phyloP scores from a whole-genome alignment of 768 basidiomycete genomes.

The Lentinula edodes region DNA sequence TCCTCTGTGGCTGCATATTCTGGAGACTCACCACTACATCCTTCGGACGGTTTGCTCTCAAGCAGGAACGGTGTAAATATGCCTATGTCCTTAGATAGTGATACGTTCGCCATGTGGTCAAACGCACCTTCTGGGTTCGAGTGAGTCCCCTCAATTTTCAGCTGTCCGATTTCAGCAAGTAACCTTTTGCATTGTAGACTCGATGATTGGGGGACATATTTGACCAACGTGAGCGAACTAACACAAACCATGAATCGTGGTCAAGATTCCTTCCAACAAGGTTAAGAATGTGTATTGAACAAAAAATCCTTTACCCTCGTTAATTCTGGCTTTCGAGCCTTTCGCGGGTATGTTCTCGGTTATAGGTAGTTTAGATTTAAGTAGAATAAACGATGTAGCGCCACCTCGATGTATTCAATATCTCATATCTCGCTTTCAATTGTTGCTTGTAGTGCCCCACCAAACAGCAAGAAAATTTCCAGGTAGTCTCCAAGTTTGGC shows the following conservation, averaged over 20 bases:
- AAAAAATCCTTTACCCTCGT: not conserved
- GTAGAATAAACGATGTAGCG: too few relatives aligned
- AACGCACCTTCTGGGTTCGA: slow-evolving; percentile 39
- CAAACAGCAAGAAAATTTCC: too few relatives aligned
- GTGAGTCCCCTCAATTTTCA: slow-evolving; percentile 24
- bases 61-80: not conserved
- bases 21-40: not conserved
- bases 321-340: not conserved
- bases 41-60: not conserved
- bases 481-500: too few relatives aligned
- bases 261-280: not conserved
- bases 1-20: not conserved
- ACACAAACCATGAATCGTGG: slow-evolving; percentile 7
- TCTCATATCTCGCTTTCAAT: too few relatives aligned
- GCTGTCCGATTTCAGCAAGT: not conserved
- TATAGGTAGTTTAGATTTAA: not conserved
- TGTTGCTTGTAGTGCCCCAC: too few relatives aligned
- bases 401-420: too few relatives aligned
- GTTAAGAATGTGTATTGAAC: not conserved
- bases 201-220: slow-evolving; percentile 34
- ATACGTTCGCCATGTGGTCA: slow-evolving; percentile 45
- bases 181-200: slow-evolving; percentile 18
- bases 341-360: too few relatives aligned
- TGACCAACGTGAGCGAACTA: slow-evolving; percentile 24
- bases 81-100: slow-evolving; percentile 25